These are phyloP conservation scores for Yarrowia yakushimensis DNA, from an alignment of 805 yeast genomes.

Conservation along the genomic window DNA sequence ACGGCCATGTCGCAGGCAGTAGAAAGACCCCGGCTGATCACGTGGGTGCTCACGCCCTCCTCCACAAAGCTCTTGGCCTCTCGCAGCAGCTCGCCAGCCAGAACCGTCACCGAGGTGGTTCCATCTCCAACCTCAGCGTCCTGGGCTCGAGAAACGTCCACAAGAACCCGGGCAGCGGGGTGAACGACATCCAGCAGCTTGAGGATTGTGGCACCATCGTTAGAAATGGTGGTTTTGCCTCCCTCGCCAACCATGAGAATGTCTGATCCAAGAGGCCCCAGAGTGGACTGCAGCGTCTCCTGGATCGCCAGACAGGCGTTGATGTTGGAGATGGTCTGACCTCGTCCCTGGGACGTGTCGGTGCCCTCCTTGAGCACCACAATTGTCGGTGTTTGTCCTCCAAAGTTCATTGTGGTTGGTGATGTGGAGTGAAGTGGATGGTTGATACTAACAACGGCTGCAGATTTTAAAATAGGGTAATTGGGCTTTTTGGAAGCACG, in stretches of 20 bases:
- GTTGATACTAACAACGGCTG: not conserved
- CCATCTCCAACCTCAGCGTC: conserved; percentile 99
- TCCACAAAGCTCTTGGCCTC: conserved; percentile 89
- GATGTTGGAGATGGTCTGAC: conserved; percentile 91
- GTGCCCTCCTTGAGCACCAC: conserved; percentile 98
- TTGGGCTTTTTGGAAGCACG: not conserved
- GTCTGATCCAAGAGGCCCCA: conserved; percentile 97
- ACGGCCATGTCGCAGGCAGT: conserved; percentile 78
- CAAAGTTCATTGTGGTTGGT: conserved; percentile 62
- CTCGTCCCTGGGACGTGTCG: conserved; percentile 93
- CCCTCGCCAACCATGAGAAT: conserved; percentile 78
- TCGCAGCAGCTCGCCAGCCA: conserved; percentile 84
- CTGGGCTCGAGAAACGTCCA: conserved; percentile 91
- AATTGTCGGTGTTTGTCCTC: conserved; percentile 95
- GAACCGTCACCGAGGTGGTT: conserved; percentile 91
- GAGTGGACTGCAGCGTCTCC: conserved; percentile 88
- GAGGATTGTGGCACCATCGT: conserved; percentile 96
- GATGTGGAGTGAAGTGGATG: not conserved
- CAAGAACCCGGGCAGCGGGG: conserved; percentile 95
- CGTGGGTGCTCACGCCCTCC: conserved; percentile 91
- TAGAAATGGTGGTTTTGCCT: conserved; percentile 91
- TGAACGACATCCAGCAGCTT: conserved; percentile 91
- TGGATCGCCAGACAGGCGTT: conserved; percentile 97
- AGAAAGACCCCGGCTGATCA: conserved; percentile 82
- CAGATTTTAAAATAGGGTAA: conserved; percentile 12